phyloP scores from a whole-genome alignment of 2,329 filamentous ascomycete genomes.

The Fusarium sp. region DNA sequence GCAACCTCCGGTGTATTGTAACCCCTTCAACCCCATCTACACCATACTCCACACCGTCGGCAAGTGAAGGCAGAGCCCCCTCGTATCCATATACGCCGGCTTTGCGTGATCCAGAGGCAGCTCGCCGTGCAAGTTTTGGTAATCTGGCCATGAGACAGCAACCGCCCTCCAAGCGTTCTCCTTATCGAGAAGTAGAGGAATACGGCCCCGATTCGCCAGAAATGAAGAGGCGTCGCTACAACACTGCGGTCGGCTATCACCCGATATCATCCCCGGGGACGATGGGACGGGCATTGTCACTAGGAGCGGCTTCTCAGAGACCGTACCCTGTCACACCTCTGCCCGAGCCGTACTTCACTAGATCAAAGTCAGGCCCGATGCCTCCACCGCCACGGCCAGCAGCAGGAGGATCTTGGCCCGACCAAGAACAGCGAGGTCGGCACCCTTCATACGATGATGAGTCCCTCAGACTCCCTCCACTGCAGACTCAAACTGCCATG shows the following conservation, averaged over 20 bases:
- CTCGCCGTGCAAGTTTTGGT: conserved; percentile 43
- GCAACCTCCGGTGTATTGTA: conserved; percentile 73
- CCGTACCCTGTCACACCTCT: conserved; percentile 41
- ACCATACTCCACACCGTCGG: conserved; percentile 52
- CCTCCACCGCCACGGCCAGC: conserved; percentile 63
- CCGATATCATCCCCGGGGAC: conserved; percentile 25
- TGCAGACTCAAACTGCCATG: conserved; percentile 56
- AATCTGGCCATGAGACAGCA: conserved; percentile 36
- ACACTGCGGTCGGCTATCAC: conserved; percentile 52
- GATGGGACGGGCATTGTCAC: conserved; percentile 32
- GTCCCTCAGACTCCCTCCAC: conserved; percentile 62
- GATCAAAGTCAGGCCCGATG: conserved; percentile 56
- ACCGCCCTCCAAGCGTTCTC: conserved; percentile 34
- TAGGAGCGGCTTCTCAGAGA: conserved; percentile 33
- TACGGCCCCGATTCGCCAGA: conserved; percentile 59
- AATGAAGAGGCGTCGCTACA: conserved; percentile 70
- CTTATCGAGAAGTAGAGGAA: conserved; percentile 47
- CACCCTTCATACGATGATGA: conserved; percentile 61
- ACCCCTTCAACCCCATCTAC: conserved; percentile 68
- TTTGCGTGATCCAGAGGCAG: conserved; percentile 33
- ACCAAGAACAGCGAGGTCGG: conserved; percentile 47
- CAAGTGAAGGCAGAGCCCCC: conserved; percentile 36
- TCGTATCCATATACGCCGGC: conserved; percentile 36
- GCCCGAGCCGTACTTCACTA: conserved; percentile 46
- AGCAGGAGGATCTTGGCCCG: conserved; percentile 41